Evolutionary conservation across 148 eudicot species (phyloP).

Genomic region (Tetragonia tetragonoides): DNA sequence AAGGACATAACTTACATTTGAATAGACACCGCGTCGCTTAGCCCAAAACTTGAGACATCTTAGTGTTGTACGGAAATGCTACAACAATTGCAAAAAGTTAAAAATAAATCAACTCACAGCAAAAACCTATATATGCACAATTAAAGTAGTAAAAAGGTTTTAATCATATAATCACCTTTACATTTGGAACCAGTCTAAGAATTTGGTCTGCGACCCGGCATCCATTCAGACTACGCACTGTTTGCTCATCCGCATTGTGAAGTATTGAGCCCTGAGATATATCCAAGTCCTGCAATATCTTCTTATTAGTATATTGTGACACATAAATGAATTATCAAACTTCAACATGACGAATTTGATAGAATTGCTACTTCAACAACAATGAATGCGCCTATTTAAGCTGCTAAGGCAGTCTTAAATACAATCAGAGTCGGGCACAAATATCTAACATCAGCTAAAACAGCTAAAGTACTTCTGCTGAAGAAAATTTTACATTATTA

Average conservation of each 20-base stretch:
- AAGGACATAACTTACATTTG: constrained; percentile 55
- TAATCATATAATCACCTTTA: constrained; percentile 43
- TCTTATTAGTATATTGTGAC: constrained; percentile 12
- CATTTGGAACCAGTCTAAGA: constrained; percentile 89
- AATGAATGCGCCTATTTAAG: neutral
- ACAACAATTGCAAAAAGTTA: constrained; percentile 14
- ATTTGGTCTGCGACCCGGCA: constrained; percentile 91
- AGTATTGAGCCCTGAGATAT: constrained; percentile 71
- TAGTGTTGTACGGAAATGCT: constrained; percentile 82
- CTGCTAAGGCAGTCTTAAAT: neutral
- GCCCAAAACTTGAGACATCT: constrained; percentile 94
- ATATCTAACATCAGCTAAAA: neutral
- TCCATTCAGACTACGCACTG: constrained; percentile 88
- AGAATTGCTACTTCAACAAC: neutral
- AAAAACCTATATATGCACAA: neutral
- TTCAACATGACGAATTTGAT: neutral
- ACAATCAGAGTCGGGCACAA: neutral
- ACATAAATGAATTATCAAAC: neutral
- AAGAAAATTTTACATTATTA: too few relatives aligned
- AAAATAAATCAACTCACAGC: neutral
- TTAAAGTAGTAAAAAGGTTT: neutral
- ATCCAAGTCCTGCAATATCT: constrained; percentile 63
- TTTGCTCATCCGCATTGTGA: constrained; percentile 75
- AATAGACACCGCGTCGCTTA: constrained; percentile 85
- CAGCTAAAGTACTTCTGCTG: too few relatives aligned